Evolutionary conservation across 345 rosid species (phyloP).

Genomic region (Theobroma cacao): DNA sequence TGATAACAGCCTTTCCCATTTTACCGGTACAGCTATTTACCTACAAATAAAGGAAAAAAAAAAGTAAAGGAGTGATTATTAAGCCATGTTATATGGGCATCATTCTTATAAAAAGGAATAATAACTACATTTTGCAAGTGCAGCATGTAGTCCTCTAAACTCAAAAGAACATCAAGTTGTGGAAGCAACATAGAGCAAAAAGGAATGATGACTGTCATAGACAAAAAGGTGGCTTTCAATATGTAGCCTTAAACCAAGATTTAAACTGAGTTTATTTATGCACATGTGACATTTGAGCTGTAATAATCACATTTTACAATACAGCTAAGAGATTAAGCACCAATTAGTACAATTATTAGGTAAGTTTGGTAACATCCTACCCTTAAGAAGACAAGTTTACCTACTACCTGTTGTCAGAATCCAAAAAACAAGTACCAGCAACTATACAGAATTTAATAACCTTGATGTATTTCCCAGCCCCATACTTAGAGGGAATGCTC

Average conservation of each 20-base stretch:
- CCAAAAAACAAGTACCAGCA: background rate
- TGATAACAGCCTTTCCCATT: constrained; percentile 89
- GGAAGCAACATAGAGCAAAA: background rate
- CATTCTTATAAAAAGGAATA: background rate
- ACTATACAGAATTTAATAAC: background rate
- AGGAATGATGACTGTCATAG: background rate
- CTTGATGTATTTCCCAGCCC: too few relatives aligned
- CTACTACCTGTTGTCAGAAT: background rate
- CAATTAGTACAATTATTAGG: background rate
- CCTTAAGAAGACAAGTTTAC: background rate
- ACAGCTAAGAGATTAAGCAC: background rate
- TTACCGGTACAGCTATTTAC: constrained; percentile 85
- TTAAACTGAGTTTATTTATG: background rate
- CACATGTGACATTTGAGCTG: background rate
- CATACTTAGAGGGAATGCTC: too few relatives aligned
- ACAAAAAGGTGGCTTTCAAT: background rate
- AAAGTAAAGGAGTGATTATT: background rate
- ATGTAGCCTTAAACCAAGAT: background rate
- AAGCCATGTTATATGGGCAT: background rate
- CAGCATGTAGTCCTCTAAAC: too few relatives aligned
- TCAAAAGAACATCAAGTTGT: background rate
- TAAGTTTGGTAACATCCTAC: background rate
- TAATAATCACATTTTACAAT: background rate
- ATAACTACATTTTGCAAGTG: too few relatives aligned
- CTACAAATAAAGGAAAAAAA: constrained; percentile 28